These are phyloP conservation scores for Scortechinia acanthostroma DNA, from an alignment of 2,329 filamentous ascomycete genomes.

Conservation along the genomic window DNA sequence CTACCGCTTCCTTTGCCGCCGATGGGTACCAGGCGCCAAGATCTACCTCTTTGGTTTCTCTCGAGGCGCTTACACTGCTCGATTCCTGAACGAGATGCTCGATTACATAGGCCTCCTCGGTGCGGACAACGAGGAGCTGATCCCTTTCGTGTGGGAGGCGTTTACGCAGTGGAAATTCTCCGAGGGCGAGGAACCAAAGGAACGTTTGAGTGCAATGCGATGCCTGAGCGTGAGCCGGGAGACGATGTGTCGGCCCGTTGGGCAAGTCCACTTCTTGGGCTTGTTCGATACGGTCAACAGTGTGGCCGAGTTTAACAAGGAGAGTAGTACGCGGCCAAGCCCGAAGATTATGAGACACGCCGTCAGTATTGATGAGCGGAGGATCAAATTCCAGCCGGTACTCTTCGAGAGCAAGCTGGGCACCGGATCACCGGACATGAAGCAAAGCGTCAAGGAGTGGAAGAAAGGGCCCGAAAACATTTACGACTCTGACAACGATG, in stretches of 20 bases:
- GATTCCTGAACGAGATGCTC: conserved; percentile 51
- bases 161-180: conserved; percentile 39
- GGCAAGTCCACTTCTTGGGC: conserved; percentile 47
- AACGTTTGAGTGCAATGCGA: too few species aligned
- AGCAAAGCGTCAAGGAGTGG: too few species aligned
- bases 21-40: conserved; percentile 23
- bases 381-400: conserved; percentile 27
- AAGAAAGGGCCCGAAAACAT: not conserved
- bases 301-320: conserved; percentile 49
- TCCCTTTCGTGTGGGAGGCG: conserved; percentile 53
- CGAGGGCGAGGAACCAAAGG: too few species aligned
- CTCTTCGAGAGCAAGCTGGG: not conserved
- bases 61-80: conserved; percentile 40
- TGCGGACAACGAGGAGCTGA: conserved; percentile 54
- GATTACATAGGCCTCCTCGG: conserved; percentile 52
- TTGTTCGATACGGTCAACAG: conserved; percentile 55
- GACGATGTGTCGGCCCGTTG: conserved; percentile 48
- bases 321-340: conserved; percentile 21
- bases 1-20: conserved; percentile 46
- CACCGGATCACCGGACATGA: not conserved
- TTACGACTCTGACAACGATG: not conserved
- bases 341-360: conserved; percentile 30
- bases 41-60: conserved; percentile 41
- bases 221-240: conserved; percentile 52
- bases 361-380: conserved; percentile 36